A percentile compares a stretch with the other conserved stretches of the same genome.
phyloP scores from a whole-genome alignment of 2,329 filamentous ascomycete genomes.

The Botrytis porri region DNA sequence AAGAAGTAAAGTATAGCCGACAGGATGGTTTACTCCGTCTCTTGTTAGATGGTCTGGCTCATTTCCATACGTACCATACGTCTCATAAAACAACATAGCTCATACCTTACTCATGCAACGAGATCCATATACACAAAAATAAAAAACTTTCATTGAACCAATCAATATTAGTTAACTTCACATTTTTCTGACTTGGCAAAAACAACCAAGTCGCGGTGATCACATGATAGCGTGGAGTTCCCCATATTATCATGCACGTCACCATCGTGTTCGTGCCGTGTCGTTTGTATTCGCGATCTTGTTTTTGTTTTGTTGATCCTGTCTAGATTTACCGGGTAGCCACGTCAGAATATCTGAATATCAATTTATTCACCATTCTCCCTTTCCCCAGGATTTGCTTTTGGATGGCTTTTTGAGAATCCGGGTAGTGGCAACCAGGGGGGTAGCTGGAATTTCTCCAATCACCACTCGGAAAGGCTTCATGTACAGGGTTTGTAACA shows the following conservation, averaged over 20 bases:
- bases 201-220: neutral
- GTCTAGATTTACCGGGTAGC: neutral
- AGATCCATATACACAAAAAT: neutral
- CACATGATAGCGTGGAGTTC: constrained; percentile 1
- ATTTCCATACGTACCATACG: neutral
- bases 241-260: neutral
- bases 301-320: neutral
- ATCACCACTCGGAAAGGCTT: neutral
- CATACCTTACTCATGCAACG: neutral
- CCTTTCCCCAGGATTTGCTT: neutral
- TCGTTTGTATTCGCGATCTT: neutral
- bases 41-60: neutral
- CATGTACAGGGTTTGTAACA: neutral
- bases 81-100: neutral
- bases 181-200: neutral
- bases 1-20: neutral
- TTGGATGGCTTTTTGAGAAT: neutral
- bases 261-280: neutral
- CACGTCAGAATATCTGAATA: neutral
- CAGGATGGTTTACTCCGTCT: neutral
- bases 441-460: neutral
- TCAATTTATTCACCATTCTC: neutral
- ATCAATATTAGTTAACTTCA: neutral
- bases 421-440: neutral
- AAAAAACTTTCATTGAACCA: neutral